Evolutionary conservation across 768 basidiomycete species (phyloP), one percentile per base, ranked within the genome.

Genomic region (Leucocoprinus sp.): DNA sequence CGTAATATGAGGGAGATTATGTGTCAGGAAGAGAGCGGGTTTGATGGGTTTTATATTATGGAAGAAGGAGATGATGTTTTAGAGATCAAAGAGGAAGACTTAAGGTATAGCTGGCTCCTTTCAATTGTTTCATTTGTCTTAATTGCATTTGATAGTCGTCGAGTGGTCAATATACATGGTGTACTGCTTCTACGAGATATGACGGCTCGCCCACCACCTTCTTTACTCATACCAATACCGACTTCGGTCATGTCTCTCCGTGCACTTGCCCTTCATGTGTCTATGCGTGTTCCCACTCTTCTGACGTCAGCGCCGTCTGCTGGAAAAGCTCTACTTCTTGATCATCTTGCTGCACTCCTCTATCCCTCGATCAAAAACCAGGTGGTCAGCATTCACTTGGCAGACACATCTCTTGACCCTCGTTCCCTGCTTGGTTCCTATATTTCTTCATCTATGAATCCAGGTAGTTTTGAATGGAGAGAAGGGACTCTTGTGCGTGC

Each of bases 391-490:
- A 82, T 99, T 48, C 87, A 95, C 55, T 79, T 98, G 19, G 90
- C 92, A 5, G 96, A 98, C 55, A 95, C 93, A 0, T 95, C 95
- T 2, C 72, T 99, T 36, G 95, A 99, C 57, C 84, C 93, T 23
- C 85, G 95, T 18, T 84, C 92, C 0, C 73, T 99, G 4, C 74
- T 99, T 34, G 95, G 96, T 4, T 93, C 91, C 2, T 95, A 98
- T 49, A 70, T 91, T 2, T 95, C 95, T 1, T 96, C 95, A 0
- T 71, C 84, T 0, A 79, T 75, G 1, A 75, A 76, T 19, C 82
- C 91, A 0, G 95, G 95, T 4, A 80, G 78, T 2, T 99, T 99
- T 55, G 90, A 95, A 54, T 99, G 93, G 89, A 89, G 85, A 63
- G 93, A 97, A 52, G 96, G 96, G 5, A 83, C 93, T 0, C 70